These are phyloP conservation scores for Microstegium vimineum DNA, from an alignment of 176 grass and related monocot genomes.

Conservation along the genomic window DNA sequence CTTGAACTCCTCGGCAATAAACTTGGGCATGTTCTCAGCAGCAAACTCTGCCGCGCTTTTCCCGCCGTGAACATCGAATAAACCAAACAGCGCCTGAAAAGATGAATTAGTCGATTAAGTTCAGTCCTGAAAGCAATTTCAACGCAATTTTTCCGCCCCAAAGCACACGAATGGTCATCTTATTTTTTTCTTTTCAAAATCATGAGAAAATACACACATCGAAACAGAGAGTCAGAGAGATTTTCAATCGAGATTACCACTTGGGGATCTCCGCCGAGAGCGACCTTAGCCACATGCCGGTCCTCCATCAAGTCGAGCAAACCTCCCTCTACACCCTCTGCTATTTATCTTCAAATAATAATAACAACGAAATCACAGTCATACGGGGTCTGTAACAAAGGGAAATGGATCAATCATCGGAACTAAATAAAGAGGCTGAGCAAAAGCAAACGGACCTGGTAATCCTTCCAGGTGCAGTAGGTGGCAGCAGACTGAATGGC, in stretches of 20 bases:
- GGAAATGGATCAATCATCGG: not conserved
- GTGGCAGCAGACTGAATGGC: slow-evolving; percentile 97
- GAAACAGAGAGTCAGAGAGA: not conserved
- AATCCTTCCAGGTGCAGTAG: slow-evolving; percentile 94
- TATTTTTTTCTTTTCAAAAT: not conserved
- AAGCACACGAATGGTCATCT: not conserved
- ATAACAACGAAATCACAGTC: not conserved
- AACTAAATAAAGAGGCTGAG: not conserved
- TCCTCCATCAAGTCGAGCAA: slow-evolving; percentile 64
- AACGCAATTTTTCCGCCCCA: not conserved
- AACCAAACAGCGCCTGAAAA: slow-evolving; percentile 81
- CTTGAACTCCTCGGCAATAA: slow-evolving; percentile 52
- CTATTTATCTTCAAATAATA: not conserved
- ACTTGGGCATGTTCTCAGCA: slow-evolving; percentile 68
- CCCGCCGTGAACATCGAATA: slow-evolving; percentile 91
- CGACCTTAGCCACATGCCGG: slow-evolving; percentile 65
- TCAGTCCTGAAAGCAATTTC: no score
- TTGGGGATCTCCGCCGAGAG: slow-evolving; percentile 63
- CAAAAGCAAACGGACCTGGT: slow-evolving; percentile 49
- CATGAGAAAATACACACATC: not conserved
- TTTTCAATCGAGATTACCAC: slow-evolving; percentile 40
- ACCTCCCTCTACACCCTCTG: not conserved
- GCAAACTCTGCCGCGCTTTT: slow-evolving; percentile 85
- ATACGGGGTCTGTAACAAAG: not conserved
- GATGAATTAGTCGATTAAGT: not conserved